Base-by-base conservation (phyloP, 2,329 filamentous ascomycete species). In the Pyricularia sp. region DNA sequence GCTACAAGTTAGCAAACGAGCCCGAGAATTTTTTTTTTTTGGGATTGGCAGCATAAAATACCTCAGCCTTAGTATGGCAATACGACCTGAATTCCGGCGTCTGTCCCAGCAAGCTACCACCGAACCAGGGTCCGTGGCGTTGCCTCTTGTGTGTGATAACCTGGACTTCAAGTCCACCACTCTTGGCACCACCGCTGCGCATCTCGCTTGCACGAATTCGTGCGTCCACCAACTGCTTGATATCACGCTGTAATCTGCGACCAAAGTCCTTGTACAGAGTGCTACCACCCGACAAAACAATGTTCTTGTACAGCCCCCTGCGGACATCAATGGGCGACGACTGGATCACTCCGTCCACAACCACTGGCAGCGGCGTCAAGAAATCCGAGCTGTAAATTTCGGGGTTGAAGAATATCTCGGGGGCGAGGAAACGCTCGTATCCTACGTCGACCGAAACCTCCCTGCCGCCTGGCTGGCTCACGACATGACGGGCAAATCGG, bases 381-480 rank as follows among this genome's bases (percentile, higher is more conserved):
- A 99, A 99, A 75, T 99, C 94, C 70, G 93, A 97, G 67, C 91
- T 96, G 83, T 97, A 97, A 73, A 99, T 99, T 79, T 99, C 94
- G 33, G 94, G 94, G 78, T 99, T 99, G 86, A 99, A 99, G 79
- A 99, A 99, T 74, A 99, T 99, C 77, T 99, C 94, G 28, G 96
- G 96, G 2, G 94, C 94, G 66, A 99, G 83, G 83, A 99, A 99
- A 40, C 94, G 90, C 77, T 99, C 94, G 78, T 97, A 99, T 64
- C 94, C 94, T 64, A 99, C 90, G 72, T 99, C 96, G 61, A 99
- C 91, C 1, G 82, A 84, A 26, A 93, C 88, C 70, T 90, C 87
- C 70, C 90, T 88, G 68, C 94, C 94, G 70, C 93, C 93, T 30
- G 92, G 88, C 66, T 94, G 88, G 65, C 86, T 87, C 66, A 97